Evolutionary conservation across 2,329 filamentous ascomycete genomes (phyloP).

Genomic region (Aspergillus ochraceus): DNA sequence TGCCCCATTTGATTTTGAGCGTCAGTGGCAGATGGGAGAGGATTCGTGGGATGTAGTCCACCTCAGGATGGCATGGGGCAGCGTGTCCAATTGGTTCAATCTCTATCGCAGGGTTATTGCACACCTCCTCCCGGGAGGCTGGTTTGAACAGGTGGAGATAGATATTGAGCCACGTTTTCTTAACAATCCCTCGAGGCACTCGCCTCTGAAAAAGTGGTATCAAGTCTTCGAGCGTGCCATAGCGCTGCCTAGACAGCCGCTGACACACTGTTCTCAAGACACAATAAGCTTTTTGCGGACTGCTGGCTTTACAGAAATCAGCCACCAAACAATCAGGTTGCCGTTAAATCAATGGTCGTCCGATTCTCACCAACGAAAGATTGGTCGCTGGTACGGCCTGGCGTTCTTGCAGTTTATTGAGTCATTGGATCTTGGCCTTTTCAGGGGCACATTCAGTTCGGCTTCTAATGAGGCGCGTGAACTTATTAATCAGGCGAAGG

Average conservation of each 20-base stretch:
- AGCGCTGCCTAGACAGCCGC: not conserved
- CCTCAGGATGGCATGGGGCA: constrained; percentile 3
- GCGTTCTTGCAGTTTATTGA: not conserved
- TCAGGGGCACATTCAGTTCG: not conserved
- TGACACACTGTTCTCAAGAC: not conserved
- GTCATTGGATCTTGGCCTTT: not conserved
- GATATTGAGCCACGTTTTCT: constrained; percentile 1
- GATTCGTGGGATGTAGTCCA: constrained; percentile 4
- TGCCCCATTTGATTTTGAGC: not conserved
- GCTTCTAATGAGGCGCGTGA: not conserved
- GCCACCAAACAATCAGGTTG: not conserved
- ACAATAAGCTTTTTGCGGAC: not conserved
- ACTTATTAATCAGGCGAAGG: not conserved
- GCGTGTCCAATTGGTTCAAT: not conserved
- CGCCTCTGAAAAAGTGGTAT: not conserved
- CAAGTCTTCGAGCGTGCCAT: not conserved
- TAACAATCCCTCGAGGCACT: not conserved
- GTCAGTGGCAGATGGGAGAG: constrained; percentile 1
- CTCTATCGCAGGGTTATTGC: not conserved
- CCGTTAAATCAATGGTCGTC: not conserved
- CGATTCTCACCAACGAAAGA: not conserved
- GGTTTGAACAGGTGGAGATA: constrained; percentile 6
- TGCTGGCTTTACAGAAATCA: not conserved
- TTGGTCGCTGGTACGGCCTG: not conserved
- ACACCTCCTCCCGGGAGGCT: constrained; percentile 1